phyloP scores from a whole-genome alignment of 306 rosid genomes.

The Crotalaria pallida region DNA sequence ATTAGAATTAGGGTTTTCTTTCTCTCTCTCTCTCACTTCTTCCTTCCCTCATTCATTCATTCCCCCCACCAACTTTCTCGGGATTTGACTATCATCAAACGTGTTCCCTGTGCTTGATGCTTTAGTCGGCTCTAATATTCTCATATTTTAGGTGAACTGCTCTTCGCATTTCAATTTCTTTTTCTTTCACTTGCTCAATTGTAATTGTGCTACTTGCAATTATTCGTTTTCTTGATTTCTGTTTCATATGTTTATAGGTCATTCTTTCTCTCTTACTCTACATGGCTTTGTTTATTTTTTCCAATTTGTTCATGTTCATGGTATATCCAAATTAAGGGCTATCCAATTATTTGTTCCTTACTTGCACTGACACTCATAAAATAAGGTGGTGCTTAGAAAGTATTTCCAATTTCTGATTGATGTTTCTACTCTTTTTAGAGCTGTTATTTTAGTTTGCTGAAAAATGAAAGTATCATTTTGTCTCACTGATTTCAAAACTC shows the following conservation, averaged over 20 bases:
- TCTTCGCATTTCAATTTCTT: neutral
- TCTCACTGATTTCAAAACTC: neutral
- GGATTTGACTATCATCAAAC: too few relatives aligned
- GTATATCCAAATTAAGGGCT: neutral
- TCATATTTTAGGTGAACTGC: slow-evolving; percentile 4
- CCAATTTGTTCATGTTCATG: neutral
- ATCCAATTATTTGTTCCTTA: neutral
- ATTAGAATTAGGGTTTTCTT: too few relatives aligned
- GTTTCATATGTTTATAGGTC: neutral
- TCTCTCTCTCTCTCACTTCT: too few relatives aligned
- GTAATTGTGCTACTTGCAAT: neutral
- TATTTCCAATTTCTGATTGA: neutral
- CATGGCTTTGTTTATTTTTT: neutral
- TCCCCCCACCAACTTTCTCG: too few relatives aligned
- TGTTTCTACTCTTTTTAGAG: neutral
- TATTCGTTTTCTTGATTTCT: neutral
- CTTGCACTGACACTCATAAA: neutral
- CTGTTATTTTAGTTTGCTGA: neutral
- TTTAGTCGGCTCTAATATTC: neutral
- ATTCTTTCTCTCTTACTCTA: neutral
- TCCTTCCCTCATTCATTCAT: too few relatives aligned
- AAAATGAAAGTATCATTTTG: neutral
- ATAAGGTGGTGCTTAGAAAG: neutral
- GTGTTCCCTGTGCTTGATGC: slow-evolving; percentile 13
- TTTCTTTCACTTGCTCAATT: neutral